These are phyloP conservation scores for Neltuma alba DNA, from an alignment of 306 rosid genomes.

Conservation along the genomic window DNA sequence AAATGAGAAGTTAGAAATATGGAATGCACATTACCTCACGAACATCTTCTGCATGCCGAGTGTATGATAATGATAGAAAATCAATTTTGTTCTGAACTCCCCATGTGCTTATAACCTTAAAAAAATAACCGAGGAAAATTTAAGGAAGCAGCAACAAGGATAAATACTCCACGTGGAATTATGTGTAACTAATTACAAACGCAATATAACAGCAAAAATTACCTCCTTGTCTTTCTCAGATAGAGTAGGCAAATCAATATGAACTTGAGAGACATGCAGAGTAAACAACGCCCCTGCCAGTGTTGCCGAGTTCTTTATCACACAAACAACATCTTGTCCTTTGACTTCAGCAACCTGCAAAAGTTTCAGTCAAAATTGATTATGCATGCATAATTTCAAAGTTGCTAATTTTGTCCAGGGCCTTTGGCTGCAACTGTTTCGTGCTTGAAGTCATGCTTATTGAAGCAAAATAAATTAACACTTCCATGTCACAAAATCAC, in stretches of 20 bases:
- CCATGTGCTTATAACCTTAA: slow-evolving; percentile 87
- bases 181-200: slow-evolving; percentile 14
- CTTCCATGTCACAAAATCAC: slow-evolving; percentile 21
- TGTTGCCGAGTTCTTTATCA: slow-evolving; percentile 83
- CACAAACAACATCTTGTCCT: slow-evolving; percentile 85
- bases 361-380: slow-evolving; percentile 32
- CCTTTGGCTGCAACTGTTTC: background rate
- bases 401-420: slow-evolving; percentile 10
- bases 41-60: slow-evolving; percentile 92
- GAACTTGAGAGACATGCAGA: slow-evolving; percentile 89
- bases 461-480: background rate
- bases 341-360: slow-evolving; percentile 80
- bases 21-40: slow-evolving; percentile 63
- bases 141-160: slow-evolving; percentile 14
- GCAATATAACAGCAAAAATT: slow-evolving; percentile 18
- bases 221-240: slow-evolving; percentile 87
- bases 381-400: slow-evolving; percentile 22
- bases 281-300: slow-evolving; percentile 91
- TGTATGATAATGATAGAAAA: slow-evolving; percentile 81
- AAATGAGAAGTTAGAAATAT: slow-evolving; percentile 19
- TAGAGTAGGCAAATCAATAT: slow-evolving; percentile 86
- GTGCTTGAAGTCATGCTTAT: background rate
- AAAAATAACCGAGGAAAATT: background rate
- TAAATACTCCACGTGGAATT: slow-evolving; percentile 3
- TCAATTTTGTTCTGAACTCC: slow-evolving; percentile 82